Conservation (phyloP, 495 filamentous ascomycete genomes). For the Neurospora sp. region DNA sequence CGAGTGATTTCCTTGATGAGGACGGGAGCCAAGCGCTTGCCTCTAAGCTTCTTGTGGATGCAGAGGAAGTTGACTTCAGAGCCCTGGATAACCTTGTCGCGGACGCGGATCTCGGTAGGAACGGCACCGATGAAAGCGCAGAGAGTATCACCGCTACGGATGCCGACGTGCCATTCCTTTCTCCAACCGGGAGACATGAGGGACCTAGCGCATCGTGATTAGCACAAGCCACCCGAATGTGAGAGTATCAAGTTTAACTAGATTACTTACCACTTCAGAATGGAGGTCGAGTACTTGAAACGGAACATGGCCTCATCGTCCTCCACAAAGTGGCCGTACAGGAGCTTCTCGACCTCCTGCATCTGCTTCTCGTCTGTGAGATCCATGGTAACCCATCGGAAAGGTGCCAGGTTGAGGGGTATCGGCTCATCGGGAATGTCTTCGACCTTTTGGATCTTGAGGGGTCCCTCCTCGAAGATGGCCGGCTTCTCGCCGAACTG, state of each 20-base stretch:
- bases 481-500: constrained; percentile 53
- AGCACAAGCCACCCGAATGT: neutral
- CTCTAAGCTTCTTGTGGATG: constrained; percentile 92
- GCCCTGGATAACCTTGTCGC: constrained; percentile 58
- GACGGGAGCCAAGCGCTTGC: constrained; percentile 81
- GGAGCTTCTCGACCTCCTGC: constrained; percentile 75
- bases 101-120: constrained; percentile 70
- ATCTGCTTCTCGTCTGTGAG: constrained; percentile 50
- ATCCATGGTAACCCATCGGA: constrained; percentile 92
- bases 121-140: constrained; percentile 94
- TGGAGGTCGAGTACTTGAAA: constrained; percentile 83
- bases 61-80: constrained; percentile 97
- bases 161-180: constrained; percentile 91
- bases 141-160: constrained; percentile 69
- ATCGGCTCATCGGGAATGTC: constrained; percentile 61
- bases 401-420: constrained; percentile 55
- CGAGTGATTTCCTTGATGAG: constrained; percentile 97
- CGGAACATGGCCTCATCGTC: constrained; percentile 94
- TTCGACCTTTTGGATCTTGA: constrained; percentile 56
- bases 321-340: constrained; percentile 91
- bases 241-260: neutral
- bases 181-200: constrained; percentile 92
- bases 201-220: constrained; percentile 48
- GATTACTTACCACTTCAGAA: constrained; percentile 68
- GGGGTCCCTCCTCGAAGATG: constrained; percentile 41